Percentiles rank a stretch among this genome's conserved stretches.
These are phyloP conservation scores for Fusarium albidum DNA, from an alignment of 2,329 filamentous ascomycete genomes.

Conservation along the genomic window DNA sequence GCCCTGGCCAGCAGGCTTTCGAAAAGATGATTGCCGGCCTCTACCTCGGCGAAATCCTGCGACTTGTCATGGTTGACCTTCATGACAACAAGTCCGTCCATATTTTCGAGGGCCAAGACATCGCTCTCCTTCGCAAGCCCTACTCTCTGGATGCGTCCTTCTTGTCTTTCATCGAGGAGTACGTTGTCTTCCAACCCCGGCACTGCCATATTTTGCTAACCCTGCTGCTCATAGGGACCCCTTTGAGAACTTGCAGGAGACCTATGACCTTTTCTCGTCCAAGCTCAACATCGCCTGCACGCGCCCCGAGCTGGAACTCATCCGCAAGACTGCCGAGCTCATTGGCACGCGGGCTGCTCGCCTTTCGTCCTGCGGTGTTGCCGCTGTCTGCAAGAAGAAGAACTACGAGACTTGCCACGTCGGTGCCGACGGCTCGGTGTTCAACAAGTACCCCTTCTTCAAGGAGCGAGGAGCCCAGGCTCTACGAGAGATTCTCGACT, in stretches of 20 bases:
- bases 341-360: slow-evolving; percentile 95
- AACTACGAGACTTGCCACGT: slow-evolving; percentile 87
- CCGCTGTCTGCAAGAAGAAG: slow-evolving; percentile 98
- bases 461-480: slow-evolving; percentile 90
- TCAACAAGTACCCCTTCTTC: slow-evolving; percentile 99
- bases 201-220: slow-evolving; percentile 11
- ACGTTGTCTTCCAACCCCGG: slow-evolving; percentile 43
- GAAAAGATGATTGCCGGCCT: slow-evolving; percentile 98
- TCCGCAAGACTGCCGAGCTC: slow-evolving; percentile 87
- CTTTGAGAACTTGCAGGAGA: slow-evolving; percentile 94
- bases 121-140: slow-evolving; percentile 80
- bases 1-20: slow-evolving; percentile 92
- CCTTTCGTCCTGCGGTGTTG: slow-evolving; percentile 92
- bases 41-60: slow-evolving; percentile 95
- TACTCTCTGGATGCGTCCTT: slow-evolving; percentile 95
- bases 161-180: slow-evolving; percentile 91
- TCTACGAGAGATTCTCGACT: slow-evolving; percentile 94
- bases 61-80: slow-evolving; percentile 83
- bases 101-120: slow-evolving; percentile 86
- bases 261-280: slow-evolving; percentile 79
- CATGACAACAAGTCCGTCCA: slow-evolving; percentile 78
- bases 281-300: slow-evolving; percentile 77
- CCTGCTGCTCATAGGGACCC: slow-evolving; percentile 70
- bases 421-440: slow-evolving; percentile 95
- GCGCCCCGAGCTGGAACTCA: slow-evolving; percentile 84